These are phyloP conservation scores for Seminavis robusta DNA, from an alignment of 108 stramenopile species.

Conservation along the genomic window DNA sequence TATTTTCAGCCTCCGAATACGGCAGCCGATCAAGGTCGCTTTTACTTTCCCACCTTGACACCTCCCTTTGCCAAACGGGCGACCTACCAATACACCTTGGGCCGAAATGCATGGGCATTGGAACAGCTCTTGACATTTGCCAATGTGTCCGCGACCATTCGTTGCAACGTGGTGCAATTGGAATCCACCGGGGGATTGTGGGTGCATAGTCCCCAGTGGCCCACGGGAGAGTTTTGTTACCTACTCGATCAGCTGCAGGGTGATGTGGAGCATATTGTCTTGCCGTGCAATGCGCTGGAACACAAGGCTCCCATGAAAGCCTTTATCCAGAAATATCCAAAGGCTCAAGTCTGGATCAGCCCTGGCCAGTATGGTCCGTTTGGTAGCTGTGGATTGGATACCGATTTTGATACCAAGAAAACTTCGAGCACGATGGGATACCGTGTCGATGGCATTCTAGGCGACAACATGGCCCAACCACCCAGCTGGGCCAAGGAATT, in stretches of 20 bases:
- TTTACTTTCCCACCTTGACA: slow-evolving; percentile 45
- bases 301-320: slow-evolving; percentile 51
- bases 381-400: slow-evolving; percentile 46
- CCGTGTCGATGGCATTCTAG: slow-evolving; percentile 48
- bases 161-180: slow-evolving; percentile 43
- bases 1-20: slow-evolving; percentile 7
- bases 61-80: slow-evolving; percentile 54
- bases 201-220: slow-evolving; percentile 55
- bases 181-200: slow-evolving; percentile 41
- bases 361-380: slow-evolving; percentile 64
- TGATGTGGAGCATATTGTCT: slow-evolving; percentile 39
- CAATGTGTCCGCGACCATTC: slow-evolving; percentile 62
- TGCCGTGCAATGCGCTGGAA: slow-evolving; percentile 57
- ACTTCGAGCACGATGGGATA: slow-evolving; percentile 40
- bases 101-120: slow-evolving; percentile 60
- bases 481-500: slow-evolving; percentile 51
- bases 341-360: slow-evolving; percentile 45
- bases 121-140: slow-evolving; percentile 62
- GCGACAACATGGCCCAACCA: not conserved
- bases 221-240: slow-evolving; percentile 53
- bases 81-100: slow-evolving; percentile 49
- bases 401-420: slow-evolving; percentile 8
- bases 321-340: slow-evolving; percentile 36
- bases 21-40: slow-evolving; percentile 17
- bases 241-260: slow-evolving; percentile 37